phyloP scores from a whole-genome alignment of 768 basidiomycete genomes.

The Calocera cornea region DNA sequence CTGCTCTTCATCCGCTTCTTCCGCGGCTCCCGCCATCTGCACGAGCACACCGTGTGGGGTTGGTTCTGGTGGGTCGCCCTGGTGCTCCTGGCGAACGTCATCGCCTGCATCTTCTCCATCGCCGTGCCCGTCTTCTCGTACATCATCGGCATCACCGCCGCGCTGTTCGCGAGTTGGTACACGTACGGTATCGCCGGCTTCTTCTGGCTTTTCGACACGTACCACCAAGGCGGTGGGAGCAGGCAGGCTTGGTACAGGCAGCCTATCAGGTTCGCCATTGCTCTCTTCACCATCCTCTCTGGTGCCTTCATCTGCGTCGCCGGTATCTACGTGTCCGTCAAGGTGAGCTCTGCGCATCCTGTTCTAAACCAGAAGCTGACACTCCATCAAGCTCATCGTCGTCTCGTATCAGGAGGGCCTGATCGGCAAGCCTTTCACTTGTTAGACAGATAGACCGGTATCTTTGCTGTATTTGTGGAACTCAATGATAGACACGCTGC shows the following conservation, averaged over 20 bases:
- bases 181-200: conserved; percentile 36
- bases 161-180: conserved; percentile 47
- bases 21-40: conserved; percentile 35
- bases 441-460: conserved; percentile 15
- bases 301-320: conserved; percentile 42
- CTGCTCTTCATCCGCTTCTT: conserved; percentile 41
- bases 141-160: conserved; percentile 39
- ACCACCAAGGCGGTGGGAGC: conserved; percentile 31
- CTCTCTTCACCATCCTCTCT: conserved; percentile 33
- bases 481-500: neutral
- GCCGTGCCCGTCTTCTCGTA: conserved; percentile 44
- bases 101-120: conserved; percentile 36
- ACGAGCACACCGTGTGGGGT: conserved; percentile 38
- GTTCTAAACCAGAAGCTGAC: conserved; percentile 4
- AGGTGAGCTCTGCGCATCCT: conserved; percentile 24
- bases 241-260: conserved; percentile 23
- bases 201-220: conserved; percentile 41
- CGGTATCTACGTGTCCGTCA: conserved; percentile 40
- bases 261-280: conserved; percentile 26
- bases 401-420: conserved; percentile 32
- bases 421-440: conserved; percentile 38
- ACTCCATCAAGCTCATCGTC: conserved; percentile 21
- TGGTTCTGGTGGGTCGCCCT: conserved; percentile 37
- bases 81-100: conserved; percentile 29
- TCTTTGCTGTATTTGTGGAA: neutral